These are phyloP conservation scores for Entophlyctis luteolus DNA, from an alignment of 192 early-diverging fungal species.

Conservation along the genomic window DNA sequence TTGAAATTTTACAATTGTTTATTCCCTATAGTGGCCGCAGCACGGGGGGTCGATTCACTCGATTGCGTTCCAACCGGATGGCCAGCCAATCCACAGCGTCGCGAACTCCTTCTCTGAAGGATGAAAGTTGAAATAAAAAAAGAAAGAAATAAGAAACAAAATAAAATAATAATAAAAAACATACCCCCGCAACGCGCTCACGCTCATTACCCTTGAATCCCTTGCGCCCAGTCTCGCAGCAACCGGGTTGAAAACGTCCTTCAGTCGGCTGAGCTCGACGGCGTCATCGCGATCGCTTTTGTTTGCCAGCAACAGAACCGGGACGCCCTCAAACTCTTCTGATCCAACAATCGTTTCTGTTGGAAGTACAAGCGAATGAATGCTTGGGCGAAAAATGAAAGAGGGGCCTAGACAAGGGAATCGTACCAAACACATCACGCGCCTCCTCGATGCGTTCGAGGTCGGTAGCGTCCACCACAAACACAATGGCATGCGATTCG, in stretches of 20 bases:
- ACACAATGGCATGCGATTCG: constrained; percentile 89
- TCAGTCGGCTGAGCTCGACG: constrained; percentile 71
- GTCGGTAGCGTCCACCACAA: constrained; percentile 88
- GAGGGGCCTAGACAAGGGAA: neutral
- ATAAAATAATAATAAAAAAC: neutral
- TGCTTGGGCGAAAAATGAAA: no score
- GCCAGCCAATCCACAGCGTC: constrained; percentile 92
- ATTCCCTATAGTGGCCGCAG: constrained; percentile 29
- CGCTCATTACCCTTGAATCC: constrained; percentile 80
- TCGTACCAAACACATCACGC: constrained; percentile 67
- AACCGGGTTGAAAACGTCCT: constrained; percentile 88
- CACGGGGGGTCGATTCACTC: constrained; percentile 71
- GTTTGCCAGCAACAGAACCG: constrained; percentile 89
- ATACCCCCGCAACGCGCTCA: constrained; percentile 81
- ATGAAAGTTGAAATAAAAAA: constrained; percentile 7
- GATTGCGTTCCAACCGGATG: constrained; percentile 76
- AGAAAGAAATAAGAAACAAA: neutral
- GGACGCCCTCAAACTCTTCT: constrained; percentile 74
- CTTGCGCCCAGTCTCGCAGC: constrained; percentile 77
- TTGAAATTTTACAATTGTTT: constrained; percentile 5
- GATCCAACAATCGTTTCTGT: constrained; percentile 74
- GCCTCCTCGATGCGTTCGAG: constrained; percentile 76
- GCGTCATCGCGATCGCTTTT: constrained; percentile 82
- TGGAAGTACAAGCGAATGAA: no score
- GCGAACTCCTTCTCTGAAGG: constrained; percentile 67